These are phyloP conservation scores for Thuidium tamariscinum DNA, from an alignment of 225 moss, liverwort and hornwort species.

Conservation along the genomic window DNA sequence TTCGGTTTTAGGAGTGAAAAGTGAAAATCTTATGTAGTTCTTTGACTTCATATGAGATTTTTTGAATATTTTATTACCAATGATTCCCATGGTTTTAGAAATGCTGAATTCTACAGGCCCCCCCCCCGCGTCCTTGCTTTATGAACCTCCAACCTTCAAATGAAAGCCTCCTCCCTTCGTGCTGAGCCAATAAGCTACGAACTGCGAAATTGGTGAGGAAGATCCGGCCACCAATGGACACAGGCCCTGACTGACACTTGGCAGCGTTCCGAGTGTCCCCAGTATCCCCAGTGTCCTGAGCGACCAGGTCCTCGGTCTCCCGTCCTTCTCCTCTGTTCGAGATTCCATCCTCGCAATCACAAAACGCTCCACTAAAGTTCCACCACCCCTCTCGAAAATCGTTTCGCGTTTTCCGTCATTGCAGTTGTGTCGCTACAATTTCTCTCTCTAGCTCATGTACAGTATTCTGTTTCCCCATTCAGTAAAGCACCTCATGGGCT, in stretches of 20 bases:
- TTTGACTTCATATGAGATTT: no score
- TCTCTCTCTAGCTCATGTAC: no score
- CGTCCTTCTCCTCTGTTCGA: not conserved
- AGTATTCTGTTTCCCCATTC: not conserved
- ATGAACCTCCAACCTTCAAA: no score
- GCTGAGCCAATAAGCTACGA: no score
- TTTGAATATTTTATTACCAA: no score
- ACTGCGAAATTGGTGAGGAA: not conserved
- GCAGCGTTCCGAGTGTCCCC: not conserved
- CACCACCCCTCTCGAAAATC: not conserved
- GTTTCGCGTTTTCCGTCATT: not conserved
- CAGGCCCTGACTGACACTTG: not conserved
- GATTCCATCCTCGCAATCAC: not conserved
- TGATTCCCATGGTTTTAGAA: no score
- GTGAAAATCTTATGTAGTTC: no score
- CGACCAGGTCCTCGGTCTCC: not conserved
- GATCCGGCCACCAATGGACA: not conserved
- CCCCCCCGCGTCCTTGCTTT: no score
- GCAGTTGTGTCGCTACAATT: not conserved
- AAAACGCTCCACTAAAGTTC: not conserved
- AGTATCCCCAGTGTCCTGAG: not conserved
- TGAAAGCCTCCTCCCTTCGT: no score
- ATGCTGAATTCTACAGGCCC: no score
- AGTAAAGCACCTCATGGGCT: not conserved
- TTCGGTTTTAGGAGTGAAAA: no score